A percentile compares a stretch with the other conserved stretches of the same genome.
phyloP scores from a whole-genome alignment of 2,329 filamentous ascomycete genomes.

The Claviceps purpurea region DNA sequence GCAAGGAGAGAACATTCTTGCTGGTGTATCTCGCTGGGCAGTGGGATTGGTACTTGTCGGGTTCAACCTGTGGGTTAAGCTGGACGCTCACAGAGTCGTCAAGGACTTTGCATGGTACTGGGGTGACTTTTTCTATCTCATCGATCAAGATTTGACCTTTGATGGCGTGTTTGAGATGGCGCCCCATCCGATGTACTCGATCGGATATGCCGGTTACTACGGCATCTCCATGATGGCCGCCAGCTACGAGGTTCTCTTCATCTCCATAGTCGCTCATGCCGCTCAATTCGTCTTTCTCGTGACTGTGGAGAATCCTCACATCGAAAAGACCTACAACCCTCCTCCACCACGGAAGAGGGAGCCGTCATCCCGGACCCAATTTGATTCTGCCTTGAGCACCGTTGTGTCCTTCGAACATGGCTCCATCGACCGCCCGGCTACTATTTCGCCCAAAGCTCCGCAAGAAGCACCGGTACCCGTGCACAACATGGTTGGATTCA shows the following conservation, averaged over 20 bases:
- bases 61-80: conserved; percentile 97
- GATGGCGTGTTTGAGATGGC: conserved; percentile 99
- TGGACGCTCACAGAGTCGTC: conserved; percentile 93
- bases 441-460: conserved; percentile 7
- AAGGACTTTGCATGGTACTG: conserved; percentile 99
- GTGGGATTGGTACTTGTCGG: conserved; percentile 66
- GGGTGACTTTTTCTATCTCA: conserved; percentile 98
- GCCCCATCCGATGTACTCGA: conserved; percentile 96
- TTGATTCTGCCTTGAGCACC: conserved; percentile 15
- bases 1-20: conserved; percentile 51
- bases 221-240: conserved; percentile 96
- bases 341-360: conserved; percentile 57
- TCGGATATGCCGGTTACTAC: conserved; percentile 95
- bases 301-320: conserved; percentile 90
- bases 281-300: conserved; percentile 90
- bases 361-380: conserved; percentile 17
- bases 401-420: conserved; percentile 12
- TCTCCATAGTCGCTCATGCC: conserved; percentile 87
- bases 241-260: conserved; percentile 94
- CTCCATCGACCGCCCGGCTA: conserved; percentile 13
- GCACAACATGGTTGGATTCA: conserved; percentile 70
- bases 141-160: conserved; percentile 95
- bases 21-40: conserved; percentile 64
- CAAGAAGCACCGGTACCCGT: conserved; percentile 47
- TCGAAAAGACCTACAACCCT: conserved; percentile 93